Conservation (phyloP, 1,284 basidiomycete genomes). For the Coniferiporia sulphurascens region DNA sequence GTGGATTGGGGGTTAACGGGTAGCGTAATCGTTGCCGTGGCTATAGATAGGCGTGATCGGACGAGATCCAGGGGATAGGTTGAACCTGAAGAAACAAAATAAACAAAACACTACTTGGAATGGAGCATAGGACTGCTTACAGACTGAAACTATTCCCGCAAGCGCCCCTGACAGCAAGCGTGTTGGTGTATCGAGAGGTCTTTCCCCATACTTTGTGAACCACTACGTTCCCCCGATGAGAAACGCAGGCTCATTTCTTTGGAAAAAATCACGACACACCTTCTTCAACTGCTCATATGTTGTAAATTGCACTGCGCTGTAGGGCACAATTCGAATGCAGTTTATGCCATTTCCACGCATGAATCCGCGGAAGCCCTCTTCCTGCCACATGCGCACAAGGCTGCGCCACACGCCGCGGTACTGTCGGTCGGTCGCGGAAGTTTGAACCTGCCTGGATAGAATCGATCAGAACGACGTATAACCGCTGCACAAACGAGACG, state of each 20-base stretch:
- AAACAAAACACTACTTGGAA: not conserved
- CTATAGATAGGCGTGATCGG: slow-evolving; percentile 88
- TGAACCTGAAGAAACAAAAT: slow-evolving; percentile 47
- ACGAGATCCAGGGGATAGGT: slow-evolving; percentile 95
- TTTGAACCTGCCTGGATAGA: slow-evolving; percentile 72
- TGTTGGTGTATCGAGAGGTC: slow-evolving; percentile 77
- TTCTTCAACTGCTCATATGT: slow-evolving; percentile 88
- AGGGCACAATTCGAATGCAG: slow-evolving; percentile 58
- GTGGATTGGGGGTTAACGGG: slow-evolving; percentile 23
- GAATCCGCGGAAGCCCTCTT: slow-evolving; percentile 88
- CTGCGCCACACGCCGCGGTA: slow-evolving; percentile 84
- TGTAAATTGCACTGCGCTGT: slow-evolving; percentile 88
- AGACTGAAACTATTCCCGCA: slow-evolving; percentile 88
- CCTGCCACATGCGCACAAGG: slow-evolving; percentile 83
- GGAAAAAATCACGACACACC: slow-evolving; percentile 32
- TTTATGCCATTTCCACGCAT: slow-evolving; percentile 94
- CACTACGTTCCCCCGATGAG: slow-evolving; percentile 38
- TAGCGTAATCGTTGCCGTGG: slow-evolving; percentile 67
- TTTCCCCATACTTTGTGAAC: slow-evolving; percentile 64
- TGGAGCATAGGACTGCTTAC: slow-evolving; percentile 37
- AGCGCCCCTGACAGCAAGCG: slow-evolving; percentile 81
- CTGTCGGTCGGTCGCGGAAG: slow-evolving; percentile 51
- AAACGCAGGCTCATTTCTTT: not conserved
- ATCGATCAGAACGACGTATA: not conserved
- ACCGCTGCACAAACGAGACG: slow-evolving; percentile 26